Conservation (phyloP, 2,329 filamentous ascomycete species). For the Sphaerulina musiva region DNA sequence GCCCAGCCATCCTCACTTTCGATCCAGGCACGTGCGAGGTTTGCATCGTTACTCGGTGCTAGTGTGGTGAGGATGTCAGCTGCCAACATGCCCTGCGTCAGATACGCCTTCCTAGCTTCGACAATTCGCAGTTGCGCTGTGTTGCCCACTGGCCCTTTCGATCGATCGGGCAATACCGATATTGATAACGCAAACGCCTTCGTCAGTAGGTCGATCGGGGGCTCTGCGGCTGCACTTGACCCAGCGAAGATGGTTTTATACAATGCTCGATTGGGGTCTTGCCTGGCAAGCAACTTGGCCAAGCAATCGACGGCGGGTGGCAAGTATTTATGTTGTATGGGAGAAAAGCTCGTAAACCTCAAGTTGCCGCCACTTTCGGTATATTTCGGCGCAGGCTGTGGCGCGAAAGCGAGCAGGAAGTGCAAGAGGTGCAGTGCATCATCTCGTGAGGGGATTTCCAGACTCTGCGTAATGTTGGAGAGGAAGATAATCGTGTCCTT, state of each 20-base stretch:
- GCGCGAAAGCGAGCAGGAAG: conserved; percentile 85
- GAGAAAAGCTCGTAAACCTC: conserved; percentile 75
- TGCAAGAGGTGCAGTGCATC: conserved; percentile 81
- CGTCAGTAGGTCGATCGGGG: conserved; percentile 74
- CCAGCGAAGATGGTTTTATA: conserved; percentile 76
- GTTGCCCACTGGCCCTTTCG: conserved; percentile 47
- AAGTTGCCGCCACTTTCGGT: conserved; percentile 40
- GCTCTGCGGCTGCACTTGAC: conserved; percentile 41
- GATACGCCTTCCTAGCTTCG: conserved; percentile 75
- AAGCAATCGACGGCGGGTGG: conserved; percentile 84
- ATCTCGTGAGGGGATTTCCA: conserved; percentile 78
- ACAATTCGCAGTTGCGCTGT: conserved; percentile 54
- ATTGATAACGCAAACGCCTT: conserved; percentile 81
- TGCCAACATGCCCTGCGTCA: conserved; percentile 87
- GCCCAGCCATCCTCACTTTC: conserved; percentile 78
- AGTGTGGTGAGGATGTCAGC: conserved; percentile 81
- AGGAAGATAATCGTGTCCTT: conserved; percentile 86
- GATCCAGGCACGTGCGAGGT: conserved; percentile 72
- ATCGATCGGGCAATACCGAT: conserved; percentile 70
- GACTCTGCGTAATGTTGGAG: conserved; percentile 70
- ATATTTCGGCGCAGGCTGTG: conserved; percentile 62
- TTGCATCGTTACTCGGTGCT: conserved; percentile 40
- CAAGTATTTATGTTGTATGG: conserved; percentile 75
- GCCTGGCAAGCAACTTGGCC: conserved; percentile 83
- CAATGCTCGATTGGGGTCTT: conserved; percentile 83